A percentile compares a stretch with the other conserved stretches of the same genome.
Conservation (phyloP, 2,329 filamentous ascomycete species). For the Claviceps arundinis region DNA sequence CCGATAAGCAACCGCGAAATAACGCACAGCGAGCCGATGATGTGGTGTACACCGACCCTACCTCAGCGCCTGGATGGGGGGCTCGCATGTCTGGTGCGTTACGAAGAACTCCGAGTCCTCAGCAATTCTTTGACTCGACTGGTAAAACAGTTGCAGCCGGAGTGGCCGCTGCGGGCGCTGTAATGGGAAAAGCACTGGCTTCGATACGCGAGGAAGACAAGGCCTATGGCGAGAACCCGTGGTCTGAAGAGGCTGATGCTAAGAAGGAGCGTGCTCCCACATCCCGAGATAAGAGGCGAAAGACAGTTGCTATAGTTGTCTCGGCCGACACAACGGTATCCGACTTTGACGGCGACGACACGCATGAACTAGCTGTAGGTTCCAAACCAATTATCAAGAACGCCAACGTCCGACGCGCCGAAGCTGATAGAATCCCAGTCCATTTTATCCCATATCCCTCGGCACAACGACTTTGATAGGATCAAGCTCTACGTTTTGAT, state of each 20-base stretch:
- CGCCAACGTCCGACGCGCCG: background rate
- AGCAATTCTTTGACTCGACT: slow-evolving; percentile 76
- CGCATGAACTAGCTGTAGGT: slow-evolving; percentile 73
- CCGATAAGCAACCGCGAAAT: slow-evolving; percentile 24
- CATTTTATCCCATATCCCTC: slow-evolving; percentile 78
- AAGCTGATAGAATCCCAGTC: slow-evolving; percentile 36
- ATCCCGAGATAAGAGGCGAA: slow-evolving; percentile 40
- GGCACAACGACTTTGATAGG: slow-evolving; percentile 57
- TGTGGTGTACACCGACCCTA: slow-evolving; percentile 23
- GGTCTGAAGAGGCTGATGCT: slow-evolving; percentile 79
- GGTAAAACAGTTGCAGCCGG: slow-evolving; percentile 71
- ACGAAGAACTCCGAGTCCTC: slow-evolving; percentile 70
- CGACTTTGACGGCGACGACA: slow-evolving; percentile 42
- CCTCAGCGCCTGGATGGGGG: slow-evolving; percentile 45
- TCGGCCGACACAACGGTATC: slow-evolving; percentile 59
- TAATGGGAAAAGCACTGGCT: slow-evolving; percentile 67
- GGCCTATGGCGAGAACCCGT: slow-evolving; percentile 73
- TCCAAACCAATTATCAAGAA: no score
- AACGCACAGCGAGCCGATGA: slow-evolving; percentile 9
- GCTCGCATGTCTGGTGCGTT: slow-evolving; percentile 70
- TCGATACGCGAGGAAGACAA: slow-evolving; percentile 77
- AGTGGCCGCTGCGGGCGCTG: slow-evolving; percentile 69
- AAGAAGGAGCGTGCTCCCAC: slow-evolving; percentile 34
- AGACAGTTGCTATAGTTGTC: slow-evolving; percentile 77
- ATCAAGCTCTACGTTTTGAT: slow-evolving; percentile 79